phyloP scores from a whole-genome alignment of 2,329 filamentous ascomycete genomes.

The Ophiognomonia clavigignenti-juglandacearum region DNA sequence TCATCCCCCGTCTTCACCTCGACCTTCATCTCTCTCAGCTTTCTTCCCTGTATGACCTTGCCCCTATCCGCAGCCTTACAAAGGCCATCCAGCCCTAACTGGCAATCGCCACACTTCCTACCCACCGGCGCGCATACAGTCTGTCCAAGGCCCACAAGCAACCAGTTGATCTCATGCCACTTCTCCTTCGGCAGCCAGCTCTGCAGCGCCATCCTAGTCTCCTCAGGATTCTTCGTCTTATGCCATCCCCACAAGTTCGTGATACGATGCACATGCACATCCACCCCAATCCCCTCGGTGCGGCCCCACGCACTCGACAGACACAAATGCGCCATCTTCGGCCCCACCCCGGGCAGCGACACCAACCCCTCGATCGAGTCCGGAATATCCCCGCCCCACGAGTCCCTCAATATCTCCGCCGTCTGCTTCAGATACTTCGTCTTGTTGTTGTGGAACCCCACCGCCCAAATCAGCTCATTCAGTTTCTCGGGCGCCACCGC shows the following conservation, averaged over 20 bases:
- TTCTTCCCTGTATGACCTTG: slow-evolving; percentile 55
- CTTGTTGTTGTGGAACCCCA: slow-evolving; percentile 95
- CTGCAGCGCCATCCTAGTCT: slow-evolving; percentile 71
- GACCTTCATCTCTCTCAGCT: slow-evolving; percentile 35
- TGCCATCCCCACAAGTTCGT: slow-evolving; percentile 95
- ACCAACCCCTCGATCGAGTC: slow-evolving; percentile 70
- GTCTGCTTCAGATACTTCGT: slow-evolving; percentile 74
- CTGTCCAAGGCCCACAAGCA: slow-evolving; percentile 86
- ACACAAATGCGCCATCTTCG: slow-evolving; percentile 92
- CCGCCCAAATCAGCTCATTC: slow-evolving; percentile 74
- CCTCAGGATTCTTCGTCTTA: slow-evolving; percentile 74
- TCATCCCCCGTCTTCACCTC: slow-evolving; percentile 26
- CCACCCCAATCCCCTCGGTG: slow-evolving; percentile 78
- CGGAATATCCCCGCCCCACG: slow-evolving; percentile 73
- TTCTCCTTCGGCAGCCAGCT: slow-evolving; percentile 77
- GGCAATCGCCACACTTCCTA: slow-evolving; percentile 79
- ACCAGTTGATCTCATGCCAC: slow-evolving; percentile 89
- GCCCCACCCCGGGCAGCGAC: slow-evolving; percentile 78
- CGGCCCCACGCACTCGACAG: slow-evolving; percentile 65
- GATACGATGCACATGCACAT: slow-evolving; percentile 92
- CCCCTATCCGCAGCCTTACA: slow-evolving; percentile 68
- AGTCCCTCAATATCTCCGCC: slow-evolving; percentile 67
- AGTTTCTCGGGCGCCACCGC: slow-evolving; percentile 59
- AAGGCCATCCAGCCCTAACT: slow-evolving; percentile 67
- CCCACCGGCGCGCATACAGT: slow-evolving; percentile 78